phyloP scores from a whole-genome alignment of 176 grass and related monocot species.

The Carex scoparia region DNA sequence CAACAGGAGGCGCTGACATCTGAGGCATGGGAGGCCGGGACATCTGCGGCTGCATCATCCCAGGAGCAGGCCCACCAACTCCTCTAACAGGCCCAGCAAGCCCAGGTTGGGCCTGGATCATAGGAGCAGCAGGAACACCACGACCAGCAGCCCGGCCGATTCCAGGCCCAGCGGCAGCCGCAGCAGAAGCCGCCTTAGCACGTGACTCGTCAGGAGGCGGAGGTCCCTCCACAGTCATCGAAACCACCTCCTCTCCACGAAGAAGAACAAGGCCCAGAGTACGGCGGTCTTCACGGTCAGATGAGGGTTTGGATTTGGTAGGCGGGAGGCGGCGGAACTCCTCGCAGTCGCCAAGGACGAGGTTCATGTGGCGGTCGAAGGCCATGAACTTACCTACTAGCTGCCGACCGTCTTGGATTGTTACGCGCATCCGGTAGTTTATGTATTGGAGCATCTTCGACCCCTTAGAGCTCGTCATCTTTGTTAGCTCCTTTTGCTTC shows the following conservation, averaged over 20 bases:
- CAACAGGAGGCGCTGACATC: conserved; percentile 60
- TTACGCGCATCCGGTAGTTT: conserved; percentile 99
- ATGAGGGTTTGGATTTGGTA: conserved; percentile 59
- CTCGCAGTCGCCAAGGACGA: conserved; percentile 97
- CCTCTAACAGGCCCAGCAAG: conserved; percentile 78
- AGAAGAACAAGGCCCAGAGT: conserved; percentile 96
- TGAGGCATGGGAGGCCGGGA: conserved; percentile 74
- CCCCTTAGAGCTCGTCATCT: conserved; percentile 92
- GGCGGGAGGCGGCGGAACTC: conserved; percentile 95
- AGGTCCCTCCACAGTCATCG: conserved; percentile 95
- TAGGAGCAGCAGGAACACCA: conserved; percentile 60
- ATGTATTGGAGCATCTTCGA: conserved; percentile 98
- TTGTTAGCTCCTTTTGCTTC: background rate
- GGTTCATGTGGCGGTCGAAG: conserved; percentile 99
- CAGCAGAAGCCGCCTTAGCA: conserved; percentile 58
- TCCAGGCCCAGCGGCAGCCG: conserved; percentile 49
- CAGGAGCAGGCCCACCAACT: conserved; percentile 68
- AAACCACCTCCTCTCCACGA: conserved; percentile 90
- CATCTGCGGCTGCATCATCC: conserved; percentile 97
- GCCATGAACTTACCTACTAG: conserved; percentile 99
- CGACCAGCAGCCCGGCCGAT: conserved; percentile 69
- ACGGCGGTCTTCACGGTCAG: conserved; percentile 80
- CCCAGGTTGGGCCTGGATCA: conserved; percentile 76
- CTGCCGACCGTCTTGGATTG: conserved; percentile 94
- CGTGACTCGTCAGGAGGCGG: conserved; percentile 90